These are phyloP conservation scores for Trypanosoma avium DNA, from an alignment of 208 protist genomes.

Conservation along the genomic window DNA sequence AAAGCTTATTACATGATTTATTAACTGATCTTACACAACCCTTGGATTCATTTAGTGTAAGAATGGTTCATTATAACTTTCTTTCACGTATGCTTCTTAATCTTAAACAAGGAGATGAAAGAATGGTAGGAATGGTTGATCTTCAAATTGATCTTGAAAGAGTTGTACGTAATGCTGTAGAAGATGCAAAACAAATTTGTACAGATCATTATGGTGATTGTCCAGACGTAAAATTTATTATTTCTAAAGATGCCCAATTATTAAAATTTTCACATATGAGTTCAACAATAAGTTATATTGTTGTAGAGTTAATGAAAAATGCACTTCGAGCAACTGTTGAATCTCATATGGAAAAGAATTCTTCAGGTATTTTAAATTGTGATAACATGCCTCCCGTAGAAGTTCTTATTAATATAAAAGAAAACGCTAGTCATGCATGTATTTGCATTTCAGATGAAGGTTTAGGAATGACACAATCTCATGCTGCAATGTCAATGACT, in stretches of 20 bases:
- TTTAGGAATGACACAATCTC: slow-evolving; percentile 72
- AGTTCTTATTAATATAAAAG: slow-evolving; percentile 71
- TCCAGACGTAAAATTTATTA: slow-evolving; percentile 82
- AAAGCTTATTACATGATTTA: slow-evolving; percentile 56
- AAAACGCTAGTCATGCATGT: slow-evolving; percentile 75
- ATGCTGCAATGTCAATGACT: slow-evolving; percentile 81
- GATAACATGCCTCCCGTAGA: slow-evolving; percentile 79
- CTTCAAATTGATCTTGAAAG: slow-evolving; percentile 81
- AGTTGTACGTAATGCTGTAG: slow-evolving; percentile 81
- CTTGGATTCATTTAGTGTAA: slow-evolving; percentile 59
- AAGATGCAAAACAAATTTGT: slow-evolving; percentile 91
- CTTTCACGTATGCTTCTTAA: slow-evolving; percentile 81
- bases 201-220: slow-evolving; percentile 87
- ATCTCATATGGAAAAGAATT: slow-evolving; percentile 74
- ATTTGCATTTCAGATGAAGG: slow-evolving; percentile 87
- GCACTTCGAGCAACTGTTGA: slow-evolving; percentile 91
- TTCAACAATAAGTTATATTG: slow-evolving; percentile 93
- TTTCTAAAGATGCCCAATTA: slow-evolving; percentile 57
- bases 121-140: slow-evolving; percentile 81
- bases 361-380: slow-evolving; percentile 65
- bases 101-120: slow-evolving; percentile 33
- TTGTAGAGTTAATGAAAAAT: slow-evolving; percentile 96
- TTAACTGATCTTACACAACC: slow-evolving; percentile 66
- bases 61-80: slow-evolving; percentile 87
- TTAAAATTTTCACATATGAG: slow-evolving; percentile 91